These are phyloP conservation scores for Rutstroemia sp. DNA, from an alignment of 2,329 filamentous ascomycete species.

Conservation along the genomic window DNA sequence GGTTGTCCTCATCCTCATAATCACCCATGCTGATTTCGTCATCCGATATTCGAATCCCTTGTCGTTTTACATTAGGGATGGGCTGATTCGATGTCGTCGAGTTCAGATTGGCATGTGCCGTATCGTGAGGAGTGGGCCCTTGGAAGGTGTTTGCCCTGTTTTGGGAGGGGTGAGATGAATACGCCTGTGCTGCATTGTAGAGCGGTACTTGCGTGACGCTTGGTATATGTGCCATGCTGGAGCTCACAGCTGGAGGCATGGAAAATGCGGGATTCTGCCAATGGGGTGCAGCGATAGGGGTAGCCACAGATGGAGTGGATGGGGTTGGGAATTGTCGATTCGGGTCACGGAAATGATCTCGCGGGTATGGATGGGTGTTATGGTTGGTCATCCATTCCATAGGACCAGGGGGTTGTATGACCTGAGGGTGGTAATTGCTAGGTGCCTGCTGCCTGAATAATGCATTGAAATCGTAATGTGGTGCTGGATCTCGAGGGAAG, in stretches of 20 bases:
- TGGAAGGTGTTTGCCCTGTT: too few relatives aligned
- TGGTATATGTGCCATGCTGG: neutral
- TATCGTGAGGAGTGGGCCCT: neutral
- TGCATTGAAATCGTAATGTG: slow-evolving; percentile 24
- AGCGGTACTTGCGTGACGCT: neutral
- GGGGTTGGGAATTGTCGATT: neutral
- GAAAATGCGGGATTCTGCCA: slow-evolving; percentile 3
- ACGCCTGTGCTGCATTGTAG: neutral
- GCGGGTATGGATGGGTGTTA: neutral
- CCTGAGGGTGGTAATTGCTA: neutral
- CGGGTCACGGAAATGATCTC: neutral
- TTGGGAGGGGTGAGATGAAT: neutral
- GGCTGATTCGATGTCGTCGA: neutral
- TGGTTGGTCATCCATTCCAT: neutral
- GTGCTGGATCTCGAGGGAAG: slow-evolving; percentile 3
- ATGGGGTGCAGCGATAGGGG: neutral
- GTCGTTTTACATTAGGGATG: neutral
- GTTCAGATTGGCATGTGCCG: neutral
- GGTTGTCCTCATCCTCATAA: slow-evolving; percentile 32
- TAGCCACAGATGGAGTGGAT: neutral
- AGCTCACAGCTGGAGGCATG: neutral
- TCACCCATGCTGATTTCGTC: slow-evolving; percentile 10
- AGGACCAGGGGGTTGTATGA: neutral
- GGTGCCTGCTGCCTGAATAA: slow-evolving; percentile 3
- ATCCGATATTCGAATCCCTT: slow-evolving; percentile 30